phyloP scores from a whole-genome alignment of 768 basidiomycete genomes.

The Tulasnella sp. region DNA sequence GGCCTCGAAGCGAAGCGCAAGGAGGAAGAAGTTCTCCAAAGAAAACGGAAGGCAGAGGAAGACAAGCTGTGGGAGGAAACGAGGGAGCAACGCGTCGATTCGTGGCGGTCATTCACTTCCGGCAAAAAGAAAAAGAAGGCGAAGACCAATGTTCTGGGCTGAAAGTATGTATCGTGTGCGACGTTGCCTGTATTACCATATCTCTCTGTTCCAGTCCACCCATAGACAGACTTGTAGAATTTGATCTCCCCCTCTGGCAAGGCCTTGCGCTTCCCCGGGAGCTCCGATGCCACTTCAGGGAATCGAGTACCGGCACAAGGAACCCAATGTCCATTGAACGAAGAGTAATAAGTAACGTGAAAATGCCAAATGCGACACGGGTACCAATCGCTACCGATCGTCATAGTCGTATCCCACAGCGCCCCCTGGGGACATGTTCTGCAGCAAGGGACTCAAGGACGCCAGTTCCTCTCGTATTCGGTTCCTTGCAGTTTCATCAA shows the following conservation, averaged over 20 bases:
- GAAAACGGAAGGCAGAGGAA: slow-evolving; percentile 80
- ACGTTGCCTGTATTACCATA: too few relatives aligned
- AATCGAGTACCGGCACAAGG: too few relatives aligned
- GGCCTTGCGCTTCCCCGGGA: too few relatives aligned
- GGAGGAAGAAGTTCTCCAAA: slow-evolving; percentile 65
- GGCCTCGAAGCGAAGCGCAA: slow-evolving; percentile 87
- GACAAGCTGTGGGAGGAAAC: slow-evolving; percentile 81
- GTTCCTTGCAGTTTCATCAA: slow-evolving; percentile 68
- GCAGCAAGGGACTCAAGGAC: slow-evolving; percentile 64
- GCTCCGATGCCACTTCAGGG: too few relatives aligned
- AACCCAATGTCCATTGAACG: too few relatives aligned
- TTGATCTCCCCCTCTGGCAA: too few relatives aligned
- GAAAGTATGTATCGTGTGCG: too few relatives aligned
- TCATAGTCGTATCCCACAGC: slow-evolving; percentile 19
- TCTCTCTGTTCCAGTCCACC: too few relatives aligned
- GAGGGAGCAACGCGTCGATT: slow-evolving; percentile 70
- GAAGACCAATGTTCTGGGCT: slow-evolving; percentile 52
- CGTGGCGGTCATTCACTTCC: slow-evolving; percentile 65
- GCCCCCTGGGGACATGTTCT: slow-evolving; percentile 33
- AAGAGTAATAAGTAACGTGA: too few relatives aligned
- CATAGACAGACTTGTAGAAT: too few relatives aligned
- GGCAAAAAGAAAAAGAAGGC: slow-evolving; percentile 55
- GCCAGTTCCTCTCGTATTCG: slow-evolving; percentile 74
- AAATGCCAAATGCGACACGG: too few relatives aligned
- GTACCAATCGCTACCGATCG: too few relatives aligned